Evolutionary conservation across 2,329 filamentous ascomycete genomes (phyloP), one percentile per base, ranked within the genome.

Genomic region (Sarocladiaceae sp.): DNA sequence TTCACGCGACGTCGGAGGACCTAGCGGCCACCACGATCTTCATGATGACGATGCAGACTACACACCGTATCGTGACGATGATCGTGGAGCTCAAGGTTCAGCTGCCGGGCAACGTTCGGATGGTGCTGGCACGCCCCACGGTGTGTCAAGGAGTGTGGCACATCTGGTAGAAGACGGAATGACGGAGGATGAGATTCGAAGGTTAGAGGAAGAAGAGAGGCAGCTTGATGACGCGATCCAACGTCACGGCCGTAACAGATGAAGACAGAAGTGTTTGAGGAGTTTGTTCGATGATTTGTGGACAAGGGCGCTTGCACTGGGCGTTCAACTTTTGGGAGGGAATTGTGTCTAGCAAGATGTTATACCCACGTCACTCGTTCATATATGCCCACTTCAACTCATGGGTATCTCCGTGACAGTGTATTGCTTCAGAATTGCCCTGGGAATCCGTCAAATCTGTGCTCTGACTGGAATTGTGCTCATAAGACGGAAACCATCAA

Each of bases 81-180:
- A 20, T 50, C 23, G 51, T 56, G 51, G 59, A 53, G 33, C 57
- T 55, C 49, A 60, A 57, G 42, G 55, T 29, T 2, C 44, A 44
- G 6, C 54, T 11, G 53, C 39, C 39, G 3, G 47, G 17, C 53
- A 57, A 37, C 54, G 50, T 18, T 53, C 52, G 47, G 53, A 57
- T 25, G 56, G 57, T 44, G 54, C 57, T 18, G 58, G 57, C 40
- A 64, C 64, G 20, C 64, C 62, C 2, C 63, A 62, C 53, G 66
- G 63, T 50, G 63, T 69, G 42, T 59, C 66, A 7, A 59, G 64
- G 18, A 67, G 66, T 25, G 76, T 79, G 42, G 73, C 74, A 17
- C 78, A 80, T 55, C 64, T 83, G 29, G 75, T 82, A 4, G 79
- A 83, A 59, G 79, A 82, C n/a, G 76, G 78, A 48, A 83, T 83